These are phyloP conservation scores for Diaporthe sp. DNA, from an alignment of 2,329 filamentous ascomycete species.

Conservation along the genomic window DNA sequence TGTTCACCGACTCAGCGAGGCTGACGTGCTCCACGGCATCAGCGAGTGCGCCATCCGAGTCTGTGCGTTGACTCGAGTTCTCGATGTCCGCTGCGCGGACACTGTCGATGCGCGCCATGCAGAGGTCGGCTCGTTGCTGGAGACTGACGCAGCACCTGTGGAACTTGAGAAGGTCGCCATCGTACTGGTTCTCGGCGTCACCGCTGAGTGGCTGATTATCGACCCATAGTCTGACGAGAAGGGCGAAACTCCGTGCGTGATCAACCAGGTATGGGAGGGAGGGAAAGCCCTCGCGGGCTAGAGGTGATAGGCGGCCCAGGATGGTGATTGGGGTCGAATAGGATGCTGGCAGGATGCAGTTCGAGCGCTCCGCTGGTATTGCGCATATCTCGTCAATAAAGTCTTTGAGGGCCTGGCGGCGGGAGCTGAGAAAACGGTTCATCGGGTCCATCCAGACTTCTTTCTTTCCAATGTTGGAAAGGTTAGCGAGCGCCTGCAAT, in stretches of 20 bases:
- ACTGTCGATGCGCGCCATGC: slow-evolving; percentile 63
- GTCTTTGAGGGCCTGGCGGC: slow-evolving; percentile 84
- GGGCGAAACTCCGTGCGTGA: slow-evolving; percentile 85
- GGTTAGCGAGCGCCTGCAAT: slow-evolving; percentile 89
- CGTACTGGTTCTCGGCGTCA: slow-evolving; percentile 53
- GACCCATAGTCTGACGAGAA: slow-evolving; percentile 85
- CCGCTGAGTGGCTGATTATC: slow-evolving; percentile 59
- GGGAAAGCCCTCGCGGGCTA: slow-evolving; percentile 91
- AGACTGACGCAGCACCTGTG: slow-evolving; percentile 64
- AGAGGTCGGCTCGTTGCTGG: slow-evolving; percentile 65
- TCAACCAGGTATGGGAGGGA: slow-evolving; percentile 95
- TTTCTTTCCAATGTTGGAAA: slow-evolving; percentile 92
- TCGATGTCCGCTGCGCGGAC: slow-evolving; percentile 56
- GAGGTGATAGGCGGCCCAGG: slow-evolving; percentile 82
- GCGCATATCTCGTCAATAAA: slow-evolving; percentile 91
- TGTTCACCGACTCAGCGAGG: slow-evolving; percentile 53
- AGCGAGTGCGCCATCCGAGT: slow-evolving; percentile 50
- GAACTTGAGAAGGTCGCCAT: slow-evolving; percentile 68
- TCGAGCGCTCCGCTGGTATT: slow-evolving; percentile 79
- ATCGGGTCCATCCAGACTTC: slow-evolving; percentile 99
- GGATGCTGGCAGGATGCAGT: slow-evolving; percentile 78
- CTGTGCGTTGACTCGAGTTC: slow-evolving; percentile 47
- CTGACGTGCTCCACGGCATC: slow-evolving; percentile 63
- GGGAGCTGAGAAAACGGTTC: slow-evolving; percentile 85
- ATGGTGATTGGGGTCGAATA: slow-evolving; percentile 96